Percentiles rank a stretch among this genome's conserved stretches.
Conservation (phyloP, 2,329 filamentous ascomycete species). For the Exophiala bonariae region DNA sequence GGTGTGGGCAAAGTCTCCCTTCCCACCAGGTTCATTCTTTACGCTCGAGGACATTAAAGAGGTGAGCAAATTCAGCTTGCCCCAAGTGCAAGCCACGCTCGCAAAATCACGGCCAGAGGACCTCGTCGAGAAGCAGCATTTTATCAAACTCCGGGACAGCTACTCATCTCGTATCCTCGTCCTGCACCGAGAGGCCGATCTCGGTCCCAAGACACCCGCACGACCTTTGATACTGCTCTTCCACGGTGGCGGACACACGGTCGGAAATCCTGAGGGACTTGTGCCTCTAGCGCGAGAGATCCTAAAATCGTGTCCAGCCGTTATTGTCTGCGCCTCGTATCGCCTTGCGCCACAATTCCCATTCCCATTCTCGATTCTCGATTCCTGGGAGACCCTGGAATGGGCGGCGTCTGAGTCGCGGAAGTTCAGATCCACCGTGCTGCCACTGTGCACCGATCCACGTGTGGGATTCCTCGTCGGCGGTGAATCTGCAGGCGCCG, state of each 20-base stretch:
- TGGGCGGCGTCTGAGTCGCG: conserved; percentile 37
- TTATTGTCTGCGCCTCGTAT: conserved; percentile 29
- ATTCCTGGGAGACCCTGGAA: conserved; percentile 48
- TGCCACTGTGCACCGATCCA: conserved; percentile 39
- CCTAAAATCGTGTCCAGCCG: conserved; percentile 24
- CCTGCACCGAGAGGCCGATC: conserved; percentile 8
- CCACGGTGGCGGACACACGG: conserved; percentile 30
- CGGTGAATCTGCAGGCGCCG: conserved; percentile 49
- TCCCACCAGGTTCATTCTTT: conserved; percentile 11
- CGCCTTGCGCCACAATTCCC: conserved; percentile 48
- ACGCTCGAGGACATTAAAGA: conserved; percentile 14
- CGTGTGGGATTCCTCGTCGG: conserved; percentile 50
- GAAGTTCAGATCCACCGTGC: conserved; percentile 34
- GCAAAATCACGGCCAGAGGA: conserved; percentile 8
- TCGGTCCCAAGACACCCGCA: background rate
- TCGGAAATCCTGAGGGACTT: conserved; percentile 27
- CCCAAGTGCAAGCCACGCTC: conserved; percentile 6
- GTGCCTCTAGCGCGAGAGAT: conserved; percentile 24
- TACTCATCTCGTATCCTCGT: conserved; percentile 16
- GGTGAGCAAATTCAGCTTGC: conserved; percentile 2
- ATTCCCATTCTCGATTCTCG: conserved; percentile 46
- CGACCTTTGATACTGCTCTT: conserved; percentile 28
- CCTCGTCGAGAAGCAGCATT: conserved; percentile 16
- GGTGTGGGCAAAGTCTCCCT: conserved; percentile 6
- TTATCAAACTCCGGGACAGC: conserved; percentile 15